Conservation (phyloP, 345 rosid species). For the Nasturtium officinale region DNA sequence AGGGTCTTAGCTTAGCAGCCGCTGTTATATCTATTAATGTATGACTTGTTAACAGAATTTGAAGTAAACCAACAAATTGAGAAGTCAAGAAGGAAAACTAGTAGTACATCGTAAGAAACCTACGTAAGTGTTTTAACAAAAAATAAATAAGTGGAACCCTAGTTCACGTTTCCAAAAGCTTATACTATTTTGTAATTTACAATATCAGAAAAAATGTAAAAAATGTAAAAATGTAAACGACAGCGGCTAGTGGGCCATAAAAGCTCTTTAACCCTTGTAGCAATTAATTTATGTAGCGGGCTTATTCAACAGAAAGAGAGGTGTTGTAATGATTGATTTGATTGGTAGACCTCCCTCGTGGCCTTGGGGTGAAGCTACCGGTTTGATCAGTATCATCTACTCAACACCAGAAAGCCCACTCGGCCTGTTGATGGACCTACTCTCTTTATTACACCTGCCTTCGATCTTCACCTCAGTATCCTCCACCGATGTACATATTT, state of each 20-base stretch:
- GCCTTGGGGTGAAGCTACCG: slow-evolving; percentile 38
- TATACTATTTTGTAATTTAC: slow-evolving; percentile 2
- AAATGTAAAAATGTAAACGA: slow-evolving; percentile 14
- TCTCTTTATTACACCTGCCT: slow-evolving; percentile 20
- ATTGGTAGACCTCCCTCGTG: slow-evolving; percentile 30
- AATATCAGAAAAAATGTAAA: slow-evolving; percentile 6
- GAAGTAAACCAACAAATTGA: slow-evolving; percentile 11
- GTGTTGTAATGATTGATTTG: slow-evolving; percentile 17
- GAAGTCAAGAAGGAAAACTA: slow-evolving; percentile 26
- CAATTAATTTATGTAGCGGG: not conserved
- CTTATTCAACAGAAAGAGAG: slow-evolving; percentile 9
- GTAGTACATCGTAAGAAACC: slow-evolving; percentile 5
- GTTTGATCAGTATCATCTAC: slow-evolving; percentile 31
- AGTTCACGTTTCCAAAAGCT: not conserved
- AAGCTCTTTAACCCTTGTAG: no score
- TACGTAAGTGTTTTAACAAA: not conserved
- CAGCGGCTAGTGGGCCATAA: slow-evolving; percentile 17
- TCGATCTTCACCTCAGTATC: slow-evolving; percentile 14
- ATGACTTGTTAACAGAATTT: slow-evolving; percentile 7
- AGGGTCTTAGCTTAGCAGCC: slow-evolving; percentile 11
- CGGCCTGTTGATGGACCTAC: slow-evolving; percentile 28
- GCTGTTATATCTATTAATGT: not conserved
- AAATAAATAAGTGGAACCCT: not conserved
- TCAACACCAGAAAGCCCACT: slow-evolving; percentile 34
- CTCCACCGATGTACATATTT: not conserved